phyloP scores from a whole-genome alignment of 2,329 filamentous ascomycete species.

The Fusarium guadeloupense region DNA sequence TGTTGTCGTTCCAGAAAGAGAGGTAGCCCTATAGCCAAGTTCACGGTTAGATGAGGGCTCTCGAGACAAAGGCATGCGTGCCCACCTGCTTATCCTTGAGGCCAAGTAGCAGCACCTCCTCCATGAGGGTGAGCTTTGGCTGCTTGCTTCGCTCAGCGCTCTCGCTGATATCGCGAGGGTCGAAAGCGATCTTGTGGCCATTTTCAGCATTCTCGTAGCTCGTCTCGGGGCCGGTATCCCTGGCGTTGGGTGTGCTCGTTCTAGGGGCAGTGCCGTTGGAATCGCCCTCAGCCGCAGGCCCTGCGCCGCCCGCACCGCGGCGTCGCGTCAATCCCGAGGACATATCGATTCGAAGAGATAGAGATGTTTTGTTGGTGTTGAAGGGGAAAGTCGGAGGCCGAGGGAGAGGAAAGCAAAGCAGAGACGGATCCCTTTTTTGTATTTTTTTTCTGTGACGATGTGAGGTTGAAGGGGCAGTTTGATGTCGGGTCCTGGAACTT shows the following conservation, averaged over 20 bases:
- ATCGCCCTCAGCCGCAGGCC: constrained; percentile 63
- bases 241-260: constrained; percentile 64
- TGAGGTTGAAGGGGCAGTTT: constrained; percentile 42
- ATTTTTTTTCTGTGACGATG: constrained; percentile 29
- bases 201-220: constrained; percentile 93
- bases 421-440: neutral
- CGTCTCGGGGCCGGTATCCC: constrained; percentile 72
- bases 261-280: constrained; percentile 63
- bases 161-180: constrained; percentile 96
- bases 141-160: constrained; percentile 96
- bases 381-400: constrained; percentile 12
- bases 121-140: constrained; percentile 98
- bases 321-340: constrained; percentile 68
- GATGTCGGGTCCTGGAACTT: constrained; percentile 30
- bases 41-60: constrained; percentile 7
- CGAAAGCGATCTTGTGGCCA: constrained; percentile 98
- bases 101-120: constrained; percentile 93
- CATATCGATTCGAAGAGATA: constrained; percentile 35
- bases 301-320: constrained; percentile 77
- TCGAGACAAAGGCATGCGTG: constrained; percentile 18
- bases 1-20: constrained; percentile 99
- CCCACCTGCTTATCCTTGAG: constrained; percentile 97
- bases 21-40: constrained; percentile 80
- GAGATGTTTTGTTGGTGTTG: constrained; percentile 11
- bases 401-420: constrained; percentile 16